A percentile compares a stretch with the other conserved stretches of the same genome.
Conservation (phyloP, 2,329 filamentous ascomycete genomes). For the Alternaria sp. region DNA sequence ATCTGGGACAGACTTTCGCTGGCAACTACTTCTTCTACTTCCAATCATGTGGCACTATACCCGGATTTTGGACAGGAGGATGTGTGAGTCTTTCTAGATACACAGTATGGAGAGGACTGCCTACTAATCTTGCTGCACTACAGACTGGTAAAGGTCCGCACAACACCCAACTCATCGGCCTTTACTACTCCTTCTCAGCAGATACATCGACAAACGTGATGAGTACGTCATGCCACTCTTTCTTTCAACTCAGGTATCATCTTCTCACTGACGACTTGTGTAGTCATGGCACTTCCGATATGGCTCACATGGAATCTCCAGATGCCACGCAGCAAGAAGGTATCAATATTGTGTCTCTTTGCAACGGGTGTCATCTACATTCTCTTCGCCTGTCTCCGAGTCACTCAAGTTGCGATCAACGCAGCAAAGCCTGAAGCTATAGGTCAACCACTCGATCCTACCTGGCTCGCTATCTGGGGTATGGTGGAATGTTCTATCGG, state of each 20-base stretch:
- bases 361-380: constrained; percentile 24
- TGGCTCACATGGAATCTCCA: constrained; percentile 47
- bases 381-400: constrained; percentile 25
- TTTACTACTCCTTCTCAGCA: constrained; percentile 27
- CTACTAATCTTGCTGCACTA: background rate
- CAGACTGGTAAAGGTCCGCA: constrained; percentile 6
- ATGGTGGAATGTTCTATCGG: constrained; percentile 46
- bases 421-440: constrained; percentile 30
- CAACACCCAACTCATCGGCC: constrained; percentile 36
- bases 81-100: constrained; percentile 10
- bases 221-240: constrained; percentile 21
- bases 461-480: constrained; percentile 48
- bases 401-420: constrained; percentile 42
- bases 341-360: constrained; percentile 37
- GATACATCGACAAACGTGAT: constrained; percentile 46
- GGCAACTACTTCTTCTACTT: constrained; percentile 49
- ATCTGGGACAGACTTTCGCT: constrained; percentile 38
- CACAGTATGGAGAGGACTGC: background rate
- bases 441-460: constrained; percentile 27
- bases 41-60: constrained; percentile 41
- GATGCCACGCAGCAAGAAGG: constrained; percentile 41
- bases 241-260: background rate
- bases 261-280: background rate
- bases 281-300: constrained; percentile 47
- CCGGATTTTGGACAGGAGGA: constrained; percentile 21